phyloP scores from a whole-genome alignment of 768 basidiomycete genomes.

The Glaciozyma martinii region DNA sequence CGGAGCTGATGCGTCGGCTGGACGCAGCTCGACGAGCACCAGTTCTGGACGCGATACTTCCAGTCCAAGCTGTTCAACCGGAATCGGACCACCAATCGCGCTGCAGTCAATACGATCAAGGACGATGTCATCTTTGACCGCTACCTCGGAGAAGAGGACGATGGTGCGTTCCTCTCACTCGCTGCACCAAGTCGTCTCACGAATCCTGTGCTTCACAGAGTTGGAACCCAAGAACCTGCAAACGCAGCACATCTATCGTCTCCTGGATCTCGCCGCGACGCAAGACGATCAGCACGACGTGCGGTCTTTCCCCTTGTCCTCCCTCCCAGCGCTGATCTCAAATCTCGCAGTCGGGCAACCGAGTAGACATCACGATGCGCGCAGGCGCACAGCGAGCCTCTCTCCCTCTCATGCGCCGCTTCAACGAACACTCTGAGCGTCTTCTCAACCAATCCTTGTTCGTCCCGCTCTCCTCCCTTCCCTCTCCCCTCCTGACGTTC shows the following conservation, averaged over 20 bases:
- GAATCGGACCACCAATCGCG: slow-evolving; percentile 81
- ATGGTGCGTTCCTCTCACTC: slow-evolving; percentile 52
- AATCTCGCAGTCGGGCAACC: slow-evolving; percentile 66
- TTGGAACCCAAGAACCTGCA: slow-evolving; percentile 66
- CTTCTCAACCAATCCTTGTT: slow-evolving; percentile 55
- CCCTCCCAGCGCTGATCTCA: background rate
- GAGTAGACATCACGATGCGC: slow-evolving; percentile 89
- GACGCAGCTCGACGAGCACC: slow-evolving; percentile 68
- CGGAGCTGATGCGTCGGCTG: background rate
- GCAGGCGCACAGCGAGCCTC: slow-evolving; percentile 79
- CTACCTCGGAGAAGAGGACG: slow-evolving; percentile 92
- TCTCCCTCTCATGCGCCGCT: slow-evolving; percentile 85
- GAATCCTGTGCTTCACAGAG: slow-evolving; percentile 44
- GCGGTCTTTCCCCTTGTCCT: slow-evolving; percentile 5
- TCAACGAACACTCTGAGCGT: slow-evolving; percentile 93
- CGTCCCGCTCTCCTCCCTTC: background rate
- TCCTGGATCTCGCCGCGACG: slow-evolving; percentile 79
- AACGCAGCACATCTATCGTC: slow-evolving; percentile 54
- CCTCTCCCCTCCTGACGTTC: background rate
- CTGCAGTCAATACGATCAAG: slow-evolving; percentile 65
- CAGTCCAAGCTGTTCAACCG: slow-evolving; percentile 91
- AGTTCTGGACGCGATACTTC: slow-evolving; percentile 97
- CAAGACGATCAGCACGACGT: slow-evolving; percentile 86
- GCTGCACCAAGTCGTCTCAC: background rate
- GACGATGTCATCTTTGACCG: slow-evolving; percentile 91